These are phyloP conservation scores for Moesziomyces sp. DNA, from an alignment of 1,284 basidiomycete genomes.

Conservation along the genomic window DNA sequence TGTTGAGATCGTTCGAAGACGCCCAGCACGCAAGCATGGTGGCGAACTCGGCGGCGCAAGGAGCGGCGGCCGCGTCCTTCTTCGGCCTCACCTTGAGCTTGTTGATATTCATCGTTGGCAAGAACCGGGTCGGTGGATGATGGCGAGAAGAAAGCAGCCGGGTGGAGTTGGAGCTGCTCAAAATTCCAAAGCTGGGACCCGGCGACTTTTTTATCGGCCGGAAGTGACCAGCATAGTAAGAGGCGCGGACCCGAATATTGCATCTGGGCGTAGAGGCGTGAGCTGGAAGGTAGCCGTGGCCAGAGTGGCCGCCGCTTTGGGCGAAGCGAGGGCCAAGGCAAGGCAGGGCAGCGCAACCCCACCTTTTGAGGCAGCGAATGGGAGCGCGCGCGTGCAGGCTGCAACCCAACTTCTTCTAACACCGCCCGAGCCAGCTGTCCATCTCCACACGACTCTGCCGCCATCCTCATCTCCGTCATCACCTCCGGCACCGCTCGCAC, in stretches of 20 bases:
- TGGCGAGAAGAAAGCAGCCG: constrained; percentile 10
- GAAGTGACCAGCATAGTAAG: constrained; percentile 3
- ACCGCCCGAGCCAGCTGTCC: neutral
- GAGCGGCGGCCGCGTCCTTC: constrained; percentile 76
- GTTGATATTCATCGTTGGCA: constrained; percentile 59
- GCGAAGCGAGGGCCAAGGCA: neutral
- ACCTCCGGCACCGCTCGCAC: neutral
- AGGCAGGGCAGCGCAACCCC: neutral
- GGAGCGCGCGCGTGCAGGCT: constrained; percentile 13
- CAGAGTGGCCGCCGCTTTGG: neutral
- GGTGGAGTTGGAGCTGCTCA: constrained; percentile 6
- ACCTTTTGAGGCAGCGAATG: constrained; percentile 1
- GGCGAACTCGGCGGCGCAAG: constrained; percentile 81
- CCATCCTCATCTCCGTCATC: neutral
- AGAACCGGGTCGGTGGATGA: neutral
- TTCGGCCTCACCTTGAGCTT: constrained; percentile 71
- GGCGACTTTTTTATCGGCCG: constrained; percentile 11
- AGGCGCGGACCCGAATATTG: constrained; percentile 19
- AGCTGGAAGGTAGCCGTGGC: constrained; percentile 21
- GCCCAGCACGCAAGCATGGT: constrained; percentile 92
- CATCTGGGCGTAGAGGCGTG: constrained; percentile 15
- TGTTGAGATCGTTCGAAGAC: constrained; percentile 78
- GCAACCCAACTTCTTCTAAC: constrained; percentile 6
- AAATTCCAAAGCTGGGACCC: constrained; percentile 5
- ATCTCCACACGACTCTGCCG: neutral